Conservation (phyloP, 768 basidiomycete genomes). For the Termitomyces eurrhizus region DNA sequence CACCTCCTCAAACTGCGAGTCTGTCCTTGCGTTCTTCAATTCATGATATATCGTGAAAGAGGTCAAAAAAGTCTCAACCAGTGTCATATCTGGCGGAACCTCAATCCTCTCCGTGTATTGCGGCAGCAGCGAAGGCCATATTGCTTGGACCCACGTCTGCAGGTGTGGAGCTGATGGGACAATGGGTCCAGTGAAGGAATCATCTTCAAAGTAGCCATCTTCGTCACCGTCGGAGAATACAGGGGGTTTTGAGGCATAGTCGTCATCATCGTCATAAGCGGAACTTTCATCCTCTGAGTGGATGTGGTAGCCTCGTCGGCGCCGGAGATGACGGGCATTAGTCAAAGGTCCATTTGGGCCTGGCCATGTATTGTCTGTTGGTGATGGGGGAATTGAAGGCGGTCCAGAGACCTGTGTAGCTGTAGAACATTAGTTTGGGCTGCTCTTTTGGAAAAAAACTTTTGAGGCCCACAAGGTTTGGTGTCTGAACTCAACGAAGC, state of each 20-base stretch:
- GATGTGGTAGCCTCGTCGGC: constrained; percentile 35
- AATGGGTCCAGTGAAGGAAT: background rate
- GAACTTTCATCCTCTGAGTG: constrained; percentile 38
- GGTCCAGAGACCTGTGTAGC: constrained; percentile 14
- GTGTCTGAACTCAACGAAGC: constrained; percentile 6
- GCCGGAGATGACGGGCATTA: constrained; percentile 20
- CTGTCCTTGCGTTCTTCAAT: constrained; percentile 40
- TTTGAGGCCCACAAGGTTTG: constrained; percentile 11
- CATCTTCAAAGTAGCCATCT: background rate
- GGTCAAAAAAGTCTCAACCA: constrained; percentile 38
- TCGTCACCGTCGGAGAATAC: constrained; percentile 22
- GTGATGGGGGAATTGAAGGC: constrained; percentile 15
- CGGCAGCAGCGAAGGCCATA: constrained; percentile 25
- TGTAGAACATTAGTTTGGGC: background rate
- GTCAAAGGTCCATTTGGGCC: background rate
- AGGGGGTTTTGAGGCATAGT: constrained; percentile 21
- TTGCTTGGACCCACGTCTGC: constrained; percentile 1
- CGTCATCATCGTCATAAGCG: constrained; percentile 21
- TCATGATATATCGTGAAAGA: constrained; percentile 56
- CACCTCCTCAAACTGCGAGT: constrained; percentile 50
- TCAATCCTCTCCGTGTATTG: constrained; percentile 39
- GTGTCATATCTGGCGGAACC: constrained; percentile 22
- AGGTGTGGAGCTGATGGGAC: background rate
- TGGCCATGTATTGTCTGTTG: constrained; percentile 11
- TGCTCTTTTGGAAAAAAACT: too few relatives aligned